Conservation (phyloP, 1,139 yeast species). For the Candida smagusa region DNA sequence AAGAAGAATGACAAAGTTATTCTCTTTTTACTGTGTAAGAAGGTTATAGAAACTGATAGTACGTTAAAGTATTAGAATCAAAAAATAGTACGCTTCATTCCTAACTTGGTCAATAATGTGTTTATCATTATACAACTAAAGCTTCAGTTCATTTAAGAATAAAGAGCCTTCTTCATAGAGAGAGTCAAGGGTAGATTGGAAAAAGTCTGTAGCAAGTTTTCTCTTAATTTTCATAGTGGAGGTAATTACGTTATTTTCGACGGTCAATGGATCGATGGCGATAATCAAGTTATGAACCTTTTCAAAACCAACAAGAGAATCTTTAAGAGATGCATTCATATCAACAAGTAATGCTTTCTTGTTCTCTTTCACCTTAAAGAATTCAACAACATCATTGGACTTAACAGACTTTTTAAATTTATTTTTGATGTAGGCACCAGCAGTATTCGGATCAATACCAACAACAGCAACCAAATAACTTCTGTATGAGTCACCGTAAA, state of each 20-base stretch:
- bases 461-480: conserved; percentile 31
- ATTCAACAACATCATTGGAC: conserved; percentile 26
- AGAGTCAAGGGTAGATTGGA: conserved; percentile 42
- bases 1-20: too few relatives aligned
- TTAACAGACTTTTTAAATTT: conserved; percentile 9
- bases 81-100: too few relatives aligned
- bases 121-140: too few relatives aligned
- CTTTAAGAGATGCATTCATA: conserved; percentile 22
- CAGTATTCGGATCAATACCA: conserved; percentile 43
- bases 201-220: conserved; percentile 52
- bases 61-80: too few relatives aligned
- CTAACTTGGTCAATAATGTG: too few relatives aligned
- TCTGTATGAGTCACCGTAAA: conserved; percentile 24
- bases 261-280: conserved; percentile 63
- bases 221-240: conserved; percentile 77
- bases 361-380: conserved; percentile 27
- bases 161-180: conserved; percentile 60
- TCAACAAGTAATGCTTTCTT: conserved; percentile 25
- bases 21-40: too few relatives aligned
- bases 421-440: conserved; percentile 9
- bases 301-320: conserved; percentile 50
- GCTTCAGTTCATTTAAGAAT: conserved; percentile 11
- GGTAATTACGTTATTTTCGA: conserved; percentile 63
- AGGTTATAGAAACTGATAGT: too few relatives aligned
- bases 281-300: conserved; percentile 58